Percentiles rank a stretch among this genome's conserved stretches.
Conservation (phyloP, 2,329 filamentous ascomycete genomes). For the Neofusicoccum cordaticola region DNA sequence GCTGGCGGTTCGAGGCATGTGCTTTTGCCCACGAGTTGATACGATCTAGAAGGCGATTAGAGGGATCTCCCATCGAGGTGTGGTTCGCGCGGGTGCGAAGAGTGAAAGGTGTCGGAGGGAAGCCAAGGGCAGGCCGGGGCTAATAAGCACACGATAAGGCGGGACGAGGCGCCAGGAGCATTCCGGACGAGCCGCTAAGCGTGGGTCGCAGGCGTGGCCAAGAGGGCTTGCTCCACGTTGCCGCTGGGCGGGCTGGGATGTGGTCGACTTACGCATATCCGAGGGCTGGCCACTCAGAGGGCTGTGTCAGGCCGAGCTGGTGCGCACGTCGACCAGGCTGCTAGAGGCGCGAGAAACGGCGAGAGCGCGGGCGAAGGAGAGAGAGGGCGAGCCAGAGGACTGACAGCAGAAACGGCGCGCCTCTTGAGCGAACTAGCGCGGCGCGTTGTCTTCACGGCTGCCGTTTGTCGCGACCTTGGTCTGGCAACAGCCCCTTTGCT, state of each 20-base stretch:
- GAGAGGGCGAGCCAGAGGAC: not conserved
- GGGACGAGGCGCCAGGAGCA: conserved; percentile 1
- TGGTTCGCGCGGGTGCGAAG: conserved; percentile 19
- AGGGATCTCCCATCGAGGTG: conserved; percentile 54
- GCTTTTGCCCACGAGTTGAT: conserved; percentile 50
- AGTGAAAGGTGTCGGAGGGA: conserved; percentile 9
- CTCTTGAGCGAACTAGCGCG: not conserved
- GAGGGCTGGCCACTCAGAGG: conserved; percentile 14
- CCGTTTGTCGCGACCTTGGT: conserved; percentile 3
- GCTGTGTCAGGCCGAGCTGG: not conserved
- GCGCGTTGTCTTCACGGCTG: not conserved
- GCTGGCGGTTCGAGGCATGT: conserved; percentile 41
- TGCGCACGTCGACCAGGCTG: conserved; percentile 7
- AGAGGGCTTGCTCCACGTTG: conserved; percentile 16
- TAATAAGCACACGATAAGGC: conserved; percentile 13
- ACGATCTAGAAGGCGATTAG: conserved; percentile 52
- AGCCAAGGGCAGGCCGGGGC: not conserved
- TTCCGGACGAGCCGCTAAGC: conserved; percentile 2
- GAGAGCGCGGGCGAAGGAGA: not conserved
- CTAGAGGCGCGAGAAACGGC: not conserved
- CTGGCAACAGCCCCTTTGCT: conserved; percentile 8
- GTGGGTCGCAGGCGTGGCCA: conserved; percentile 1
- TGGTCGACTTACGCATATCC: conserved; percentile 13
- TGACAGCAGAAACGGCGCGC: not conserved
- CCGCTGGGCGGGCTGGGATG: conserved; percentile 1